These are phyloP conservation scores for Mucuna pruriens DNA, from an alignment of 306 rosid genomes.

Conservation along the genomic window DNA sequence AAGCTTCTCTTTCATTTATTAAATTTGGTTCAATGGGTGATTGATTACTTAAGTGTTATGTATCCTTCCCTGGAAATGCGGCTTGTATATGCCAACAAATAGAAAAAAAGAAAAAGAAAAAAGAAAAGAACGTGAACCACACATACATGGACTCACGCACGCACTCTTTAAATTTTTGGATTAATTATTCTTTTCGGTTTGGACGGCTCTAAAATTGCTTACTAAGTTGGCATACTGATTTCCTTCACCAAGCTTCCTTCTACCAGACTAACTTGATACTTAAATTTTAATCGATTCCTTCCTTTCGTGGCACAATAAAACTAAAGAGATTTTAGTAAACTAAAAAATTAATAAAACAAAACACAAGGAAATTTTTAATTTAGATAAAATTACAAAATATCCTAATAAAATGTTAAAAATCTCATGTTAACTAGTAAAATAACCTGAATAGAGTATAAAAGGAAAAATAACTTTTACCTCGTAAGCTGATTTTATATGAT, in stretches of 20 bases:
- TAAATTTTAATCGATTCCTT: not conserved
- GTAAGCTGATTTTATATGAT: no score
- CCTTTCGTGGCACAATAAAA: not conserved
- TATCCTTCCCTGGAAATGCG: not conserved
- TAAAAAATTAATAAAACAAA: not conserved
- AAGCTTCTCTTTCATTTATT: not conserved
- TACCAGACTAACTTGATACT: not conserved
- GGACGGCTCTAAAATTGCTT: conserved; percentile 15
- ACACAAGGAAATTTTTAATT: not conserved
- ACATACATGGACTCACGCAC: not conserved
- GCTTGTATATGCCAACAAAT: not conserved
- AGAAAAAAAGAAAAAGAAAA: no score
- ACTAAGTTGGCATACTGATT: not conserved
- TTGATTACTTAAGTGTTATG: not conserved
- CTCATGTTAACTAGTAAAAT: no score
- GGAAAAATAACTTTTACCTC: no score
- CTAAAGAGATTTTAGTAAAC: not conserved
- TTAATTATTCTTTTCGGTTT: not conserved
- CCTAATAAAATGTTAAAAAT: no score
- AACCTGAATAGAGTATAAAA: no score
- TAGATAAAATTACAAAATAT: not conserved
- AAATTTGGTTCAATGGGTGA: conserved; percentile 4
- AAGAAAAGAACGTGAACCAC: not conserved
- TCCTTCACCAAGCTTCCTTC: conserved; percentile 21
- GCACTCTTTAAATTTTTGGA: conserved; percentile 2